A percentile compares a stretch with the other conserved stretches of the same genome.
phyloP scores from a whole-genome alignment of 1,284 basidiomycete species.

The Rhizopogon parksii region DNA sequence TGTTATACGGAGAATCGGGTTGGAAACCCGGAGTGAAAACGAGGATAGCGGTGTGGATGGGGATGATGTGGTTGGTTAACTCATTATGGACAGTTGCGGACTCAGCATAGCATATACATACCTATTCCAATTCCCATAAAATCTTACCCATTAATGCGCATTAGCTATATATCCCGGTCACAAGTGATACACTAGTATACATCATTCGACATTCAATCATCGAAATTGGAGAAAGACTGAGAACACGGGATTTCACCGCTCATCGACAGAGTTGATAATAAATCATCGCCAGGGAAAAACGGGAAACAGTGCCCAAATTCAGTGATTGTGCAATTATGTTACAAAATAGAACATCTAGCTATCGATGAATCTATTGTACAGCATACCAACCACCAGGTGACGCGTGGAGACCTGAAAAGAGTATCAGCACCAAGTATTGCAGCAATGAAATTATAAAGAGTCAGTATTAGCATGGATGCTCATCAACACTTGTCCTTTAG shows the following conservation, averaged over 20 bases:
- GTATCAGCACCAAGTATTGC: constrained; percentile 10
- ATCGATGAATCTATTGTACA: background rate
- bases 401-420: constrained; percentile 9
- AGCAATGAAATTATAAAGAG: constrained; percentile 11
- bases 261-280: no score
- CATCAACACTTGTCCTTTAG: constrained; percentile 66
- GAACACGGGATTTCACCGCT: no score
- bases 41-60: constrained; percentile 31
- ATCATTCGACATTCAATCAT: no score
- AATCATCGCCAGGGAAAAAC: no score
- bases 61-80: constrained; percentile 52
- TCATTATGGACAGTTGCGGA: constrained; percentile 41
- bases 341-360: no score
- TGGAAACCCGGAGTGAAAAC: constrained; percentile 30
- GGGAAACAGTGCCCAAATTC: no score
- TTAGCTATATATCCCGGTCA: no score
- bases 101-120: background rate
- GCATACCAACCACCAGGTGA: background rate
- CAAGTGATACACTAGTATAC: no score
- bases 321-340: no score
- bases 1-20: constrained; percentile 28
- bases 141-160: no score
- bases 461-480: constrained; percentile 85
- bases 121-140: background rate
- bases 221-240: no score